Evolutionary conservation across 805 yeast genomes (phyloP).

Genomic region (Barnettozyma vustinii): DNA sequence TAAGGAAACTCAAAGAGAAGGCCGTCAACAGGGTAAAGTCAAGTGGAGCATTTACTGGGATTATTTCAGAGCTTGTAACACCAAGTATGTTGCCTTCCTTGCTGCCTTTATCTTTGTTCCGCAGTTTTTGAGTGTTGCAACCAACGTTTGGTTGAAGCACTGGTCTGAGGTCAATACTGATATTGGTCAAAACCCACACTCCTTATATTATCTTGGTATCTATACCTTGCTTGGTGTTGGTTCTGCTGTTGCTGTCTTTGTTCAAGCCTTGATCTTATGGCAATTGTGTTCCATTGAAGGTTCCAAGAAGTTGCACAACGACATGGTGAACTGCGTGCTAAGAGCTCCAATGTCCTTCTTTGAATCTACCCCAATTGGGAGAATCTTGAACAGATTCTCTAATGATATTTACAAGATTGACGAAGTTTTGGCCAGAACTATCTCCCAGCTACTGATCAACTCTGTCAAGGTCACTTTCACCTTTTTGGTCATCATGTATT

Average conservation of each 20-base stretch:
- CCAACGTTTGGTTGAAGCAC: slow-evolving; percentile 90
- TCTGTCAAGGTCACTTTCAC: slow-evolving; percentile 66
- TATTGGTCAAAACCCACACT: slow-evolving; percentile 65
- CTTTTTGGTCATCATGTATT: slow-evolving; percentile 68
- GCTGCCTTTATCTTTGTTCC: slow-evolving; percentile 50
- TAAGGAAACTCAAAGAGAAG: slow-evolving; percentile 46
- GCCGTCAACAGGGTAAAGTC: slow-evolving; percentile 89
- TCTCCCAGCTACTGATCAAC: slow-evolving; percentile 62
- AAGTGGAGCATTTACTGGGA: slow-evolving; percentile 78
- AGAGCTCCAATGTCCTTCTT: slow-evolving; percentile 94
- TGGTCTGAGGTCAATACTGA: slow-evolving; percentile 91
- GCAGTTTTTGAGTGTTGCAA: slow-evolving; percentile 55
- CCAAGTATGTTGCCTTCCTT: slow-evolving; percentile 54
- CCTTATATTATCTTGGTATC: slow-evolving; percentile 64
- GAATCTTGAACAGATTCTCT: slow-evolving; percentile 86
- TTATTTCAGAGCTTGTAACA: slow-evolving; percentile 86
- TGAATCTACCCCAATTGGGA: slow-evolving; percentile 93
- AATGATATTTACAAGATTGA: slow-evolving; percentile 88
- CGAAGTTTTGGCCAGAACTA: slow-evolving; percentile 66
- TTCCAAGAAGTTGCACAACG: slow-evolving; percentile 67
- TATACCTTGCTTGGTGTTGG: slow-evolving; percentile 72
- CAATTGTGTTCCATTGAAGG: slow-evolving; percentile 79
- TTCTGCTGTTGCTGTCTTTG: slow-evolving; percentile 53
- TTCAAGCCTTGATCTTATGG: slow-evolving; percentile 70
- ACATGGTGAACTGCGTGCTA: slow-evolving; percentile 68